Evolutionary conservation across 2,329 filamentous ascomycete species (phyloP), one percentile per base, ranked within the genome.

Genomic region (Arthrobotrys pseudoclavata): DNA sequence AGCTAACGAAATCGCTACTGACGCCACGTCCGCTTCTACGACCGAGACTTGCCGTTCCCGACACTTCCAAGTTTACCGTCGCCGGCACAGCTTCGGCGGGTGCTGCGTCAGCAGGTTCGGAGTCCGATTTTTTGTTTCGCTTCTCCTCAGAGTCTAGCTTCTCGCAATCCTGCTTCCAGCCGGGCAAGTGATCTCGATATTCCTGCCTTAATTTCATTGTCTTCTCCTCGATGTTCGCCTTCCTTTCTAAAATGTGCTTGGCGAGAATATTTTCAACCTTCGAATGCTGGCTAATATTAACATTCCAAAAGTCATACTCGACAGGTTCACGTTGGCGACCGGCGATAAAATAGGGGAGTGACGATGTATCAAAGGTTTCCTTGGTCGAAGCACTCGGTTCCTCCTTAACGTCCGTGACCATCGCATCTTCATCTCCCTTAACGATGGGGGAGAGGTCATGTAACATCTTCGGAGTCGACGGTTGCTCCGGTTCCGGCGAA

Each of bases 121-220:
- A 79, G 67, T 69, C 75, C 13, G 79, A 79, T 40, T 81, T 81
- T 69, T 80, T 81, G 63, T 81, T 81, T n/a, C 79, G 80, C 31
- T 71, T 81, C 20, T 79, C 79, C 26, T 81, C 80, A 31, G 75
- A 80, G 47, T 81, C 80, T 31, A 81, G 75, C 52, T 81, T 80
- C 13, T 79, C 79, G 26, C 79, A 81, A 62, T 69, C 77, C 42
- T 79, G 68, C 22, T 68, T 79, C 80, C 80, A 81, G 29, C 70
- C 64, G 7, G 74, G 79, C 22, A 76, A 70, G 6, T 78, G 34
- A n/a, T 80, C 80, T 13, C 63, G 72, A 53, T 79, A 81, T 31
- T 81, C 80, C 18, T 80, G 79, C 48, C 80, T 79, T 47, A 81
- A 48, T n/a, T 69, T 67, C 22, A 52, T 63, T 42, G 71, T 69